Evolutionary conservation across 2,329 filamentous ascomycete genomes (phyloP), one percentile per base, ranked within the genome.

Genomic region (Colletotrichum theobromicola): DNA sequence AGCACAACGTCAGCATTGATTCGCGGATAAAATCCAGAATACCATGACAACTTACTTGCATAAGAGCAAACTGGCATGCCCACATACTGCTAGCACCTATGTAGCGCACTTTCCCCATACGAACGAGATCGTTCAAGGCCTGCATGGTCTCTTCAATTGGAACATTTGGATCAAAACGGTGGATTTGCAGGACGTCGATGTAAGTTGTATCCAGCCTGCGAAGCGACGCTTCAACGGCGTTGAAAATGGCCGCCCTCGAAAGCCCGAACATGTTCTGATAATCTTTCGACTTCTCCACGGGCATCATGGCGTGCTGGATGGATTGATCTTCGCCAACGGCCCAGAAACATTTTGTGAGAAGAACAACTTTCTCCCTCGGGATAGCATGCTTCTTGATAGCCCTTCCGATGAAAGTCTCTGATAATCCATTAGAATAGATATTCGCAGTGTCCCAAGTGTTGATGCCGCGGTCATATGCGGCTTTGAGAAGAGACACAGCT

Each of bases 391-490:
- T 87, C 79, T 91, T 89, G 79, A 93, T 88, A 0, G 90, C 90
- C 77, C 90, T 90, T 73, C 87, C 90, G 58, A 91, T 85, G 61
- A 91, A 87, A 61, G 84, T 82, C 78, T 92, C 89, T 3, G 87
- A 89, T 1, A 81, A 83, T 28, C 90, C 90, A 75, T 90, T 90
- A 68, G 87, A 90, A 81, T 92, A 92, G 4, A 87, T 81, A 72
- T 90, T 89, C 30, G 89, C 89, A 81, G 79, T 86, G 77, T 89
- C 87, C 87, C 86, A 89, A 0, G 91, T 93, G 75, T 92, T 93
- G 70, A 93, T 84, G 12, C 92, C 92, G 7, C 83, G 82, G 69
- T 93, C 90, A 78, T 91, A 93, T 3, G 92, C 92, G 16, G 90
- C 87, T 82, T 93, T 91, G 68, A 93, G 87, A 6, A 93, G 81